Conservation (phyloP, 2,329 filamentous ascomycete species). For the Alternaria hordeiaustralica region DNA sequence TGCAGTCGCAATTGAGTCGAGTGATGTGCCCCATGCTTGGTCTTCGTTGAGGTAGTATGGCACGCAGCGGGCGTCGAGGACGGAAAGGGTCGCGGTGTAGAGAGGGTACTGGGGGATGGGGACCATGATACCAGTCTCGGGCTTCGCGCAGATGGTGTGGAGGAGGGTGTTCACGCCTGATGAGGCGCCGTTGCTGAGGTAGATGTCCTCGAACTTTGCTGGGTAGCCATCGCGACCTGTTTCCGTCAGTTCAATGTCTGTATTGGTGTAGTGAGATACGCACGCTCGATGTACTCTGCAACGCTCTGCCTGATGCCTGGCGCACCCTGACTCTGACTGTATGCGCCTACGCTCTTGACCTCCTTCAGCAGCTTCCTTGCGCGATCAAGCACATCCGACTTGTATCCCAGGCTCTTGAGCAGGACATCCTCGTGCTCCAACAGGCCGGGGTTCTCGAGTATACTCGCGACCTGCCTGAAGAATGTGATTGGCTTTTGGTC, state of each 20-base stretch:
- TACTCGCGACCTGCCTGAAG: constrained; percentile 93
- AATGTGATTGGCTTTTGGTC: constrained; percentile 99
- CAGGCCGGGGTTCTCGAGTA: constrained; percentile 87
- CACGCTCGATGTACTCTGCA: constrained; percentile 89
- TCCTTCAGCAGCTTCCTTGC: constrained; percentile 81
- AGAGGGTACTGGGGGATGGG: constrained; percentile 98
- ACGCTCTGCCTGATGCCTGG: constrained; percentile 87
- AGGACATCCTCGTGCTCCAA: constrained; percentile 85
- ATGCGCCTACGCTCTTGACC: constrained; percentile 91
- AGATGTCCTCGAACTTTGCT: constrained; percentile 80
- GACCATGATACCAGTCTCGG: constrained; percentile 82
- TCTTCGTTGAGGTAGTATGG: constrained; percentile 93
- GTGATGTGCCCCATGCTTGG: constrained; percentile 84
- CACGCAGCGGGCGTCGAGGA: constrained; percentile 85
- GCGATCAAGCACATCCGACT: constrained; percentile 84
- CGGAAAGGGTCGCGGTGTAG: constrained; percentile 88
- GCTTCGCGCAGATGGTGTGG: constrained; percentile 81
- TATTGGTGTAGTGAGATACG: constrained; percentile 30
- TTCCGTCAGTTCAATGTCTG: constrained; percentile 14
- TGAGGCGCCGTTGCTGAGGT: constrained; percentile 89
- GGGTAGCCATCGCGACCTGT: constrained; percentile 85
- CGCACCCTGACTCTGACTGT: constrained; percentile 91
- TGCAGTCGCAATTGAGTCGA: constrained; percentile 75
- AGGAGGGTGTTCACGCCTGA: constrained; percentile 94
- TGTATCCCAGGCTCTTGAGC: constrained; percentile 78